Base-by-base conservation (phyloP, 2,329 filamentous ascomycete species). In the Trichoderma afroharzianum region DNA sequence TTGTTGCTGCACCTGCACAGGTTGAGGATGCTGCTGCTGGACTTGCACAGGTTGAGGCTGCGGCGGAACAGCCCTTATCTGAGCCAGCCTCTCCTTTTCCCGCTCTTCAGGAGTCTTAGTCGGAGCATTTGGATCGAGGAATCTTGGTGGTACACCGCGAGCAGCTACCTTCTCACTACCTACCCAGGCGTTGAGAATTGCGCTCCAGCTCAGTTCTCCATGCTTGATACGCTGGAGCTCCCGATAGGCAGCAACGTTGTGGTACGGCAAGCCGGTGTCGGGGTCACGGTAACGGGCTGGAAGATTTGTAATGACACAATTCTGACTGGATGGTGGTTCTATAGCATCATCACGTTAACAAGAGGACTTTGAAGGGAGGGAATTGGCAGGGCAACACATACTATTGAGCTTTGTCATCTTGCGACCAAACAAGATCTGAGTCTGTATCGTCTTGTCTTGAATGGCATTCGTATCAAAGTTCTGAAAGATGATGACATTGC, bases 211-310 rank as follows among this genome's bases (percentile, higher is more conserved):
- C 80, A 94, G 95, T 58, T 93, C 90, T 57, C 93, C 92, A 1
- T 85, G 87, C 67, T 89, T 83, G 15, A 97, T 86, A 70, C 91
- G 89, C 77, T 93, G 91, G 59, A 98, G 92, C 80, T 97, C 91
- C 76, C 90, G 90, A 82, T 94, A 98, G 0, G 94, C 95, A 73
- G 91, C 88, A 57, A 89, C 85, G 79, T 95, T 95, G 74, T 89
- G 88, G 81, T 95, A 99, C 1, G 91, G 89, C 18, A 98, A 86
- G 0, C 93, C 93, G 0, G 95, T 98, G 75, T 88, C 88, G 0
- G 94, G 93, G 80, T 99, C 96, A 28, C 91, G 88, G 81, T 97
- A 98, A 69, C 90, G 90, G 14, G 95, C 96, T 5, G 91, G 89
- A 68, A 91, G 88, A 77, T 91, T 92, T 1, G 94, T 98, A 78